Evolutionary conservation across 1,284 basidiomycete species (phyloP), one percentile per base, ranked within the genome.

Genomic region (Austroboletus niveus): DNA sequence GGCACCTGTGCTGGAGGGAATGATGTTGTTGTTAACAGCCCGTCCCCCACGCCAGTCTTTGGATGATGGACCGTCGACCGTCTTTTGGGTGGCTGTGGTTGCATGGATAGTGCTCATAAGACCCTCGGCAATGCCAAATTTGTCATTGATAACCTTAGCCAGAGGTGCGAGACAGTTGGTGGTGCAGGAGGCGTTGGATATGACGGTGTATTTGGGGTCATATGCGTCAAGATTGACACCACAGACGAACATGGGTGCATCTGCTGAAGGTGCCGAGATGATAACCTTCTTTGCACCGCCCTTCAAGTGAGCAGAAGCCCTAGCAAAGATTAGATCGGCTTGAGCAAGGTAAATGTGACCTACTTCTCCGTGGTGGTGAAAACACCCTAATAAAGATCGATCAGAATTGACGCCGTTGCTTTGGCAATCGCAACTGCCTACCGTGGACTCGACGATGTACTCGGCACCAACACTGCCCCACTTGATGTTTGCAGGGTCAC

Each of bases 231-330:
- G 86, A 82, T 99, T 99, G 75, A 99, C 96, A 82, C 96, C 96
- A 65, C 80, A 83, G 57, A 94, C 92, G 74, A 87, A 93, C 96
- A 99, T 99, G 65, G 96, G 96, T 27, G 96, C 97, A 74, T 99
- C 97, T 51, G 94, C 86, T 29, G 97, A 99, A 64, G 96, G 96
- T 52, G 96, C 97, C 62, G 96, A 98, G 84, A 99, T 99, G 79
- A 99, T 82, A 71, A 99, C 96, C 83, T 98, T 99, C 88, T 99
- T 98, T 72, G 97, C 96, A 73, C 97, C 97, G 69, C 97, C 96
- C 79, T 97, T 95, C 77, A 99, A 81, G 81, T 99, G 96, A 63
- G 85, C 87, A 51, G 81, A 81, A 55, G 97, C 96, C 81, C 92
- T 95, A 29, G 48, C 41, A 47, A 22, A 12, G 40, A 46, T 14